These are phyloP conservation scores for Mortierella sp. DNA, from an alignment of 371 early-diverging fungal species.

Conservation along the genomic window DNA sequence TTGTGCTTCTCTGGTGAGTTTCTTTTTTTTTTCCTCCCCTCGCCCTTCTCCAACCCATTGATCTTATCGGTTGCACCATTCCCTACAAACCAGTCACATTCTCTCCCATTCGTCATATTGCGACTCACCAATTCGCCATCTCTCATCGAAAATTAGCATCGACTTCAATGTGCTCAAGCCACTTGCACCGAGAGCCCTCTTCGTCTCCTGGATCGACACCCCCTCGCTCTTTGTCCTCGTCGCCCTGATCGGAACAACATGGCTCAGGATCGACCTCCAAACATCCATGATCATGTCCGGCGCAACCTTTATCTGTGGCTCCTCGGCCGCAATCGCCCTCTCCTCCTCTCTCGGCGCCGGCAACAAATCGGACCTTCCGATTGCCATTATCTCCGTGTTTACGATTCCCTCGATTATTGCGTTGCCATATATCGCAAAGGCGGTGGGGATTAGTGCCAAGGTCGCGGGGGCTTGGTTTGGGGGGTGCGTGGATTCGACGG, in stretches of 20 bases:
- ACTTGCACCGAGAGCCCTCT: slow-evolving; percentile 71
- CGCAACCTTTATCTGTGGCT: slow-evolving; percentile 75
- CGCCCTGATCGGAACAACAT: slow-evolving; percentile 64
- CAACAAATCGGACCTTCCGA: slow-evolving; percentile 71
- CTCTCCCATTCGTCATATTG: not conserved
- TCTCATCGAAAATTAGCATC: slow-evolving; percentile 49
- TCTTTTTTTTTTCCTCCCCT: not conserved
- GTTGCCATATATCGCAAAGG: slow-evolving; percentile 69
- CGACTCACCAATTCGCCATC: not conserved
- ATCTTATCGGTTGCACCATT: not conserved
- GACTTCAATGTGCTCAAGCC: slow-evolving; percentile 70
- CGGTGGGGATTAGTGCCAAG: slow-evolving; percentile 58
- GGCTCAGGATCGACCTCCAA: slow-evolving; percentile 70
- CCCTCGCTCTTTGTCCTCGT: slow-evolving; percentile 71
- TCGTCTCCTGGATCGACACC: slow-evolving; percentile 77
- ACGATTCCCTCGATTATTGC: slow-evolving; percentile 78
- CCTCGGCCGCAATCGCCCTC: slow-evolving; percentile 74
- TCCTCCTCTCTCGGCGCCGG: slow-evolving; percentile 70
- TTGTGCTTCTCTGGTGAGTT: slow-evolving; percentile 67
- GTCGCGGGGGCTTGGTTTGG: slow-evolving; percentile 79
- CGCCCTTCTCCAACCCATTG: not conserved
- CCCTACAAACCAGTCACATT: not conserved
- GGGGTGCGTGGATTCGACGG: slow-evolving; percentile 75
- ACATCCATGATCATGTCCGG: slow-evolving; percentile 74
- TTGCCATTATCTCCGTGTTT: slow-evolving; percentile 76